Evolutionary conservation across 257 asterid genomes (phyloP).

Genomic region (Primulina tabacum): DNA sequence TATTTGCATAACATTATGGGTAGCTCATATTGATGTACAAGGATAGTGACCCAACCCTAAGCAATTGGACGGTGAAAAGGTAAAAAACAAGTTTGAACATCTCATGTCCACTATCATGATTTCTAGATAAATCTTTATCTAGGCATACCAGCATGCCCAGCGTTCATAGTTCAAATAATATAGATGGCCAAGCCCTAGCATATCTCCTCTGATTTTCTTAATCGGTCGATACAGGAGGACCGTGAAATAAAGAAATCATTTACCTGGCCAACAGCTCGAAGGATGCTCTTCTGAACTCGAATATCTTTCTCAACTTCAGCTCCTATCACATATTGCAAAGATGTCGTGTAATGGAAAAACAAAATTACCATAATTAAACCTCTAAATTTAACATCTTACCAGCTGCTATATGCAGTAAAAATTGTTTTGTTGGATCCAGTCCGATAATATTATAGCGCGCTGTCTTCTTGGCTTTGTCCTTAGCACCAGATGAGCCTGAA

Average conservation of each 20-base stretch:
- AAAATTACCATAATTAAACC: conserved; percentile 14
- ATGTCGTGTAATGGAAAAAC: conserved; percentile 22
- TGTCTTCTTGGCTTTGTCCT: conserved; percentile 88
- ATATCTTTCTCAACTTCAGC: conserved; percentile 76
- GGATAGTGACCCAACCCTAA: conserved; percentile 10
- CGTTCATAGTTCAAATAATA: conserved; percentile 15
- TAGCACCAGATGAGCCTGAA: conserved; percentile 78
- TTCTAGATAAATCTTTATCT: conserved; percentile 14
- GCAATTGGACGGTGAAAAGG: conserved; percentile 7
- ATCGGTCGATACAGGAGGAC: conserved; percentile 9
- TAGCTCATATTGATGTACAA: conserved; percentile 10
- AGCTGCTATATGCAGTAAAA: conserved; percentile 81
- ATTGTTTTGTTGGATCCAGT: conserved; percentile 87
- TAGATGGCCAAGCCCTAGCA: background rate
- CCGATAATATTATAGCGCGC: conserved; percentile 74
- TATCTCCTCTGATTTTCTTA: background rate
- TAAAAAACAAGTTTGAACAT: background rate
- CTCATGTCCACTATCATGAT: conserved; percentile 18
- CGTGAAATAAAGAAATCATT: conserved; percentile 11
- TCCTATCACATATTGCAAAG: conserved; percentile 48
- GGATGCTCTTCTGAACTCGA: conserved; percentile 82
- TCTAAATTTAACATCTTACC: conserved; percentile 49
- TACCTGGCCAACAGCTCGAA: conserved; percentile 92
- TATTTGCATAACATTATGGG: background rate
- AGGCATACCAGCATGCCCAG: conserved; percentile 6